phyloP scores from a whole-genome alignment of 805 yeast genomes.

The Nakazawaea wyomingensis region DNA sequence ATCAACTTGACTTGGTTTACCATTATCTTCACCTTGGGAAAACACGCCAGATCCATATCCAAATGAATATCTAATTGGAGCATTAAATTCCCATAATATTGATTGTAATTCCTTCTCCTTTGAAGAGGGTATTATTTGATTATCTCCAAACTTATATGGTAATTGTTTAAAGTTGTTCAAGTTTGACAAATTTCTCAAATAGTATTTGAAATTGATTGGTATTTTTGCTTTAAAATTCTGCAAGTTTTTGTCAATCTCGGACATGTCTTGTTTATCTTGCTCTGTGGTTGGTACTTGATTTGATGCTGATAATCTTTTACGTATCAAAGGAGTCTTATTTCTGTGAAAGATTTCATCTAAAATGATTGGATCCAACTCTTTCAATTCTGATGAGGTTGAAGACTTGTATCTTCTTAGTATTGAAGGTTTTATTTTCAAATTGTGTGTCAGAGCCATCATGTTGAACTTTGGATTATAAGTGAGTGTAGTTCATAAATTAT shows the following conservation, averaged over 20 bases:
- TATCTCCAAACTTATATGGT: conserved; percentile 54
- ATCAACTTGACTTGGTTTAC: conserved; percentile 57
- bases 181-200: conserved; percentile 25
- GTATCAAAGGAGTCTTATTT: conserved; percentile 21
- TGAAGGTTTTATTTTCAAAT: not conserved
- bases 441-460: not conserved
- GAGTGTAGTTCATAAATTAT: too few relatives aligned
- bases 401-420: conserved; percentile 6
- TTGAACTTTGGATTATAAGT: not conserved
- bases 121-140: conserved; percentile 49
- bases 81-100: conserved; percentile 53
- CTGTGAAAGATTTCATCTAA: conserved; percentile 24
- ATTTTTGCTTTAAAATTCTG: conserved; percentile 22
- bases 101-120: conserved; percentile 40
- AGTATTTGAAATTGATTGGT: conserved; percentile 31
- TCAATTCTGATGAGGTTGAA: conserved; percentile 9
- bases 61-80: conserved; percentile 74
- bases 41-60: conserved; percentile 97
- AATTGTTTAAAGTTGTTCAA: conserved; percentile 34
- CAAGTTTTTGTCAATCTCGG: conserved; percentile 23
- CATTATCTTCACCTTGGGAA: conserved; percentile 53
- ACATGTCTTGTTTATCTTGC: conserved; percentile 15
- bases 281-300: not conserved
- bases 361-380: conserved; percentile 23
- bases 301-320: conserved; percentile 17